Evolutionary conservation across 371 early-diverging fungal species (phyloP).

Genomic region (Mucor mucedo): DNA sequence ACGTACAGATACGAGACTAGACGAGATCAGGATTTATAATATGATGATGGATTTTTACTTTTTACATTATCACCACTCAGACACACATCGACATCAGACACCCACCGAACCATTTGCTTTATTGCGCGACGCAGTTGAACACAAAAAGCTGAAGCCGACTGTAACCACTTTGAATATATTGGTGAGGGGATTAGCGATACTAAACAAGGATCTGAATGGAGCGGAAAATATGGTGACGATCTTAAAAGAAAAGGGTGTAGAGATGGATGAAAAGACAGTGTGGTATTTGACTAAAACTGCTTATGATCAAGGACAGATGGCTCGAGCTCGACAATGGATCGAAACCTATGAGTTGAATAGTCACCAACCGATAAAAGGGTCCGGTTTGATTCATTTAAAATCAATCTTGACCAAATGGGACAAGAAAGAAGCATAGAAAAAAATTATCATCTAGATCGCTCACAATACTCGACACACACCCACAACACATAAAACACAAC

Average conservation of each 20-base stretch:
- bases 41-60: conserved; percentile 55
- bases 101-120: conserved; percentile 30
- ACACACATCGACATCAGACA: conserved; percentile 6
- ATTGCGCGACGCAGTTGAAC: conserved; percentile 30
- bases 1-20: conserved; percentile 7
- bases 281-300: conserved; percentile 41
- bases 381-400: conserved; percentile 24
- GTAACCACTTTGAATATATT: conserved; percentile 46
- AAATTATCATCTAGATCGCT: too few species aligned
- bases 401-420: conserved; percentile 10
- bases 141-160: conserved; percentile 26
- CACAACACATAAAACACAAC: neutral
- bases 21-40: conserved; percentile 38
- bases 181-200: conserved; percentile 43
- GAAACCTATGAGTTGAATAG: conserved; percentile 24
- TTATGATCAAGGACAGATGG: conserved; percentile 16
- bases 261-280: conserved; percentile 39
- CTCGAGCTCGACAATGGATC: conserved; percentile 36
- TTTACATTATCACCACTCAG: conserved; percentile 31
- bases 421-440: neutral
- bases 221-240: conserved; percentile 36
- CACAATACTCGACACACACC: too few species aligned
- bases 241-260: conserved; percentile 26
- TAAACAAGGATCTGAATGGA: conserved; percentile 34
- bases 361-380: conserved; percentile 12